A percentile compares a stretch with the other conserved stretches of the same genome.
Conservation (phyloP, 768 basidiomycete genomes). For the Suillus plorans region DNA sequence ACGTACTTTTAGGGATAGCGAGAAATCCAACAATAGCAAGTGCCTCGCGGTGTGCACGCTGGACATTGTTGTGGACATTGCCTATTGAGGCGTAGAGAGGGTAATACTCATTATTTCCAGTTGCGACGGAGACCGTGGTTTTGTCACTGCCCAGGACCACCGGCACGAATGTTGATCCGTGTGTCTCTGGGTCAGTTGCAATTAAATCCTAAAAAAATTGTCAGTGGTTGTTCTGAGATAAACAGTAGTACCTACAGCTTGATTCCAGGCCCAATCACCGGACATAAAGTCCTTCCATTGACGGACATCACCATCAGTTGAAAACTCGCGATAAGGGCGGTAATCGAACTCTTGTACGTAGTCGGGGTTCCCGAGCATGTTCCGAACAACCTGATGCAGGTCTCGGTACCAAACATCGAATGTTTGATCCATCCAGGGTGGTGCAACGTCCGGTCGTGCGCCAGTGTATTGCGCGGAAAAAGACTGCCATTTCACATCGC, state of each 20-base stretch:
- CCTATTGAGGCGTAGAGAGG: conserved; percentile 19
- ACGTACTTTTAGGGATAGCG: conserved; percentile 29
- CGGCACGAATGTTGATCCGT: conserved; percentile 18
- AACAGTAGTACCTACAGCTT: conserved; percentile 9
- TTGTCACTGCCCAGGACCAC: conserved; percentile 26
- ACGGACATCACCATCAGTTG: background rate
- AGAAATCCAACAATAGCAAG: conserved; percentile 25
- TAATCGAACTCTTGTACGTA: background rate
- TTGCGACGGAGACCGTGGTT: conserved; percentile 25
- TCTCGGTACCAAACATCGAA: no score
- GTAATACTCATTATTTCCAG: conserved; percentile 22
- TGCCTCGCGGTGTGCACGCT: conserved; percentile 18
- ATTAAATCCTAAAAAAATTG: conserved; percentile 22
- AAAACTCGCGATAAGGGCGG: background rate
- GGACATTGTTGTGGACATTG: conserved; percentile 15
- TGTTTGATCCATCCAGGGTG: no score
- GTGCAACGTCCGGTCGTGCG: no score
- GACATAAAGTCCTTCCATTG: background rate
- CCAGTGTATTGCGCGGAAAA: no score
- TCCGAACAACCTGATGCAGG: background rate
- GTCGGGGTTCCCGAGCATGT: background rate
- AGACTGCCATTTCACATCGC: no score
- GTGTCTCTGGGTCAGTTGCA: conserved; percentile 16
- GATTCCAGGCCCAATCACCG: background rate
- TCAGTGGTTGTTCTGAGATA: conserved; percentile 9